These are phyloP conservation scores for Lolium perenne DNA, from an alignment of 176 grass and related monocot genomes.

Conservation along the genomic window DNA sequence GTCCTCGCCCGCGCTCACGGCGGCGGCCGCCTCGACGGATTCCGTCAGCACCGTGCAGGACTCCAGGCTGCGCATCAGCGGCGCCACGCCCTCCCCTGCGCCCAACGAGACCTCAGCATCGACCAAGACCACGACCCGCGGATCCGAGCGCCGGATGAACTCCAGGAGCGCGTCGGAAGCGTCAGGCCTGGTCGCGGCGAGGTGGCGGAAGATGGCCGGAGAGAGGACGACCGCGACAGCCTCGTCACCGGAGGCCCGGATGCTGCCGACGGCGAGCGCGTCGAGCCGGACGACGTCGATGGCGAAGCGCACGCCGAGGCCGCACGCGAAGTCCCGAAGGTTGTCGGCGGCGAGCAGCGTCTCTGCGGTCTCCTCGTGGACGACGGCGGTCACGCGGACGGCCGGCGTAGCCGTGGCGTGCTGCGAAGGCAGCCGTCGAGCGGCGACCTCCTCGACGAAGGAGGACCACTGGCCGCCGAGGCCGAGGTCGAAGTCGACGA, in stretches of 20 bases:
- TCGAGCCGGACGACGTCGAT: conserved; percentile 57
- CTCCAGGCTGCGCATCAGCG: conserved; percentile 52
- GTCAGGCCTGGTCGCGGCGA: conserved; percentile 36
- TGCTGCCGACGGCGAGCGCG: conserved; percentile 39
- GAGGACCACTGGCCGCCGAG: conserved; percentile 76
- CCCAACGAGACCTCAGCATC: conserved; percentile 41
- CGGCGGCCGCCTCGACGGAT: conserved; percentile 45
- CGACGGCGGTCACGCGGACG: conserved; percentile 61
- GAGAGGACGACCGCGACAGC: conserved; percentile 58
- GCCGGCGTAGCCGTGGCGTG: conserved; percentile 5
- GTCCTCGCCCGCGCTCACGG: conserved; percentile 37
- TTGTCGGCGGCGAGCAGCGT: conserved; percentile 65
- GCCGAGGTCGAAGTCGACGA: conserved; percentile 68
- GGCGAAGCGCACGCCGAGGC: conserved; percentile 53
- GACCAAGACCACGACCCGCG: conserved; percentile 48
- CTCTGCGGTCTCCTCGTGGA: conserved; percentile 57
- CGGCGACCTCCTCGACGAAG: conserved; percentile 59
- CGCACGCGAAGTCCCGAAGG: conserved; percentile 65
- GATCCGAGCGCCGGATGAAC: conserved; percentile 41
- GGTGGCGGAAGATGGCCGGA: conserved; percentile 47
- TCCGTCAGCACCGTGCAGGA: conserved; percentile 47
- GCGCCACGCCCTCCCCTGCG: conserved; percentile 2
- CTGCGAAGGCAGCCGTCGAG: conserved; percentile 22
- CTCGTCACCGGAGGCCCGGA: conserved; percentile 45
- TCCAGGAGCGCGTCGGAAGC: conserved; percentile 42